phyloP scores from a whole-genome alignment of 1,139 yeast genomes.

The Hansenula lynferdii region DNA sequence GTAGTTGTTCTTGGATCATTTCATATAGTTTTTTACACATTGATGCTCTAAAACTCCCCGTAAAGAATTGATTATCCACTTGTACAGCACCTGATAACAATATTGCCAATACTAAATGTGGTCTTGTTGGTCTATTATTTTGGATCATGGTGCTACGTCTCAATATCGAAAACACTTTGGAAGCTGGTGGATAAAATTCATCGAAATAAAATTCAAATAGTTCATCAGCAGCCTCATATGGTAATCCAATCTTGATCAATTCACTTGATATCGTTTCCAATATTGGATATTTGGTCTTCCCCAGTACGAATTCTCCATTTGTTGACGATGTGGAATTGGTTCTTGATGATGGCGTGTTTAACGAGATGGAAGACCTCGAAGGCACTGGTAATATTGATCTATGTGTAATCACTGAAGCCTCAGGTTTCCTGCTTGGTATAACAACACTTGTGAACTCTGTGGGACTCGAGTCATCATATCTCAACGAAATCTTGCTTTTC shows the following conservation, averaged over 20 bases:
- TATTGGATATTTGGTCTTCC: slow-evolving; percentile 24
- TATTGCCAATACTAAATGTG: slow-evolving; percentile 29
- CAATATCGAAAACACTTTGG: slow-evolving; percentile 26
- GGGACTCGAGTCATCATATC: too few species aligned
- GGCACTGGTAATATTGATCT: background rate
- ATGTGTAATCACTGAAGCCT: slow-evolving; percentile 1
- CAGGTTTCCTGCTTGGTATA: background rate
- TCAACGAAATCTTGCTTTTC: slow-evolving; percentile 8
- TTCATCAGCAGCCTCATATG: slow-evolving; percentile 30
- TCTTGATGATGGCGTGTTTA: background rate
- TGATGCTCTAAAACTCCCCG: slow-evolving; percentile 22
- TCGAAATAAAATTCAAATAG: slow-evolving; percentile 32
- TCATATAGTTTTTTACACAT: slow-evolving; percentile 14
- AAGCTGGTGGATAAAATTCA: slow-evolving; percentile 16
- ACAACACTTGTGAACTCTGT: background rate
- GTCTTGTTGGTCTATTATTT: slow-evolving; percentile 26
- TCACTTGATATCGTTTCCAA: slow-evolving; percentile 20
- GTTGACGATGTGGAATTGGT: slow-evolving; percentile 1
- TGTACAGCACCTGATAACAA: slow-evolving; percentile 33
- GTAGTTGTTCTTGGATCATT: slow-evolving; percentile 14
- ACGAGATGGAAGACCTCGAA: background rate
- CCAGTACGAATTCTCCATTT: slow-evolving; percentile 6
- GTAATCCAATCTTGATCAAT: slow-evolving; percentile 20
- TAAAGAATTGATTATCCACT: slow-evolving; percentile 31
- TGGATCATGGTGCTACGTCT: slow-evolving; percentile 24